Evolutionary conservation across 2,329 filamentous ascomycete species (phyloP), one percentile per base, ranked within the genome.

Genomic region (Colletotrichum orchidophilum): DNA sequence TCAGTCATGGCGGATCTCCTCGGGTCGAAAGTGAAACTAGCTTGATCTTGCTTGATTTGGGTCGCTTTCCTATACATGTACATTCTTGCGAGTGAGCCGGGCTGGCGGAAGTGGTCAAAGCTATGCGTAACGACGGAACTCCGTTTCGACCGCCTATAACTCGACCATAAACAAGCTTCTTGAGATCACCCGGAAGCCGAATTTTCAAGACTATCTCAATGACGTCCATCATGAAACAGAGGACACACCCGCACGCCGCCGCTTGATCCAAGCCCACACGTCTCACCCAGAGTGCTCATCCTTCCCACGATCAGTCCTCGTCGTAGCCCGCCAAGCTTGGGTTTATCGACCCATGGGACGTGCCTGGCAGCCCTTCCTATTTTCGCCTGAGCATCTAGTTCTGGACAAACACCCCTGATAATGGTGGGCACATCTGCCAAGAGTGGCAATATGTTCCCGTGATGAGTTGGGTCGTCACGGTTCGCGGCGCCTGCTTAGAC

Each of bases 161-260:
- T 18, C 7, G 31, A 58, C 26, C 39, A 58, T 42, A 65, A 69
- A 54, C 53, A 65, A 69, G 61, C 53, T 59, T 69, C 42, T 18
- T 29, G 15, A 9, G 39, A 57, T 42, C 33, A 9, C 61, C 24
- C 31, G 2, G 3, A 13, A 26, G 35, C 39, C 26, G 18, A 49
- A 39, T 29, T 42, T 35, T 49, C 55, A 52, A 50, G 33, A 62
- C 42, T 11, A 12, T 42, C 15, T 35, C 31, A 42, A 42, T 42
- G n/a, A 42, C 39, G 39, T 42, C 39, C 39, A 42, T 42, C 9
- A n/a, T 7, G 6, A 0, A 1, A 21, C 46, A 61, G 31, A n/a
- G 21, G 1, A 46, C 15, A 13, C 26, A 18, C n/a, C 6, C 24
- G 9, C 35, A 26, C 24, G 15, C 24, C n/a, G 46, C 29, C 33